Conservation (phyloP, 2,329 filamentous ascomycete species). For the Uncinocarpus reesii region DNA sequence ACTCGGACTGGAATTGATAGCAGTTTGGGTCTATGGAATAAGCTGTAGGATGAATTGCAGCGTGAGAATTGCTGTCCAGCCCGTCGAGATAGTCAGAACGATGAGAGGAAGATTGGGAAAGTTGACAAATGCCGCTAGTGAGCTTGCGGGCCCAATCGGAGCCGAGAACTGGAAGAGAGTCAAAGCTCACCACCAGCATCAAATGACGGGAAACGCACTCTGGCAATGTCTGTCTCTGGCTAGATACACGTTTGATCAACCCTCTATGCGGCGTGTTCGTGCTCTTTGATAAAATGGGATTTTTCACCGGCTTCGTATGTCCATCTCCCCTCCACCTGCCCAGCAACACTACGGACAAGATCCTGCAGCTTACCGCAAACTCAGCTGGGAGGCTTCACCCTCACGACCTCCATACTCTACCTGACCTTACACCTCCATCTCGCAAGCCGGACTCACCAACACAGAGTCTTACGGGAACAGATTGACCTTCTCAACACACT, state of each 20-base stretch:
- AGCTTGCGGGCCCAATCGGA: slow-evolving; percentile 12
- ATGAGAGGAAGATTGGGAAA: not conserved
- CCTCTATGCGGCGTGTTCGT: no score
- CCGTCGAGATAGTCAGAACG: not conserved
- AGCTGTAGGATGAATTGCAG: not conserved
- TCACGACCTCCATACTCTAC: slow-evolving; percentile 64
- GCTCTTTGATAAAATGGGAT: slow-evolving; percentile 61
- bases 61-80: not conserved
- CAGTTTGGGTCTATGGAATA: no score
- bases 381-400: slow-evolving; percentile 63
- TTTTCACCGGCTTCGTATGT: slow-evolving; percentile 63
- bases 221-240: not conserved
- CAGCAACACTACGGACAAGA: not conserved
- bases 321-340: not conserved
- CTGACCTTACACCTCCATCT: slow-evolving; percentile 60
- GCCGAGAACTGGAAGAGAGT: not conserved
- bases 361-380: slow-evolving; percentile 3
- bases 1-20: no score
- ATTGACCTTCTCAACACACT: slow-evolving; percentile 34
- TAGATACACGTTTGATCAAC: no score
- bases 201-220: not conserved
- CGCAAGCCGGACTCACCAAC: slow-evolving; percentile 49
- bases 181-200: not conserved
- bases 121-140: not conserved
- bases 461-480: slow-evolving; percentile 37